phyloP scores from a whole-genome alignment of 441 rosid genomes.

The Pelargonium cotyledonis region DNA sequence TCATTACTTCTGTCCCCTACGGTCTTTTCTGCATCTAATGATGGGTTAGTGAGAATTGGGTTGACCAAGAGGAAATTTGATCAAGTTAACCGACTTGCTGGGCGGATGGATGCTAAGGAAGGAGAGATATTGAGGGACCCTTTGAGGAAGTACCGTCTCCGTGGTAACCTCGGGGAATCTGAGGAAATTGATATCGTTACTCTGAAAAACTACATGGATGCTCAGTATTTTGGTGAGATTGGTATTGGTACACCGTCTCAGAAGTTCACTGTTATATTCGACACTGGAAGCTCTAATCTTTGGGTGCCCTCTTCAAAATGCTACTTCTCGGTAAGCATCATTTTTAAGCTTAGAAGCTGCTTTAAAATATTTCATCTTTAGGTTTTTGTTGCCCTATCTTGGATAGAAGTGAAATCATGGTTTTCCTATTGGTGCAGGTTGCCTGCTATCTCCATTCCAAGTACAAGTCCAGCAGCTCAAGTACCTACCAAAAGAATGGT shows the following conservation, averaged over 20 bases:
- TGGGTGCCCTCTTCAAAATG: slow-evolving; percentile 66
- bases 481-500: slow-evolving; percentile 58
- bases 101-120: slow-evolving; percentile 4
- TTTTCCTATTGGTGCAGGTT: slow-evolving; percentile 35
- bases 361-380: background rate
- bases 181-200: slow-evolving; percentile 3
- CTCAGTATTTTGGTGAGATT: slow-evolving; percentile 44
- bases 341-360: background rate
- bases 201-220: slow-evolving; percentile 5
- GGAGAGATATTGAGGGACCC: slow-evolving; percentile 13
- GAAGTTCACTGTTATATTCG: slow-evolving; percentile 59
- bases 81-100: slow-evolving; percentile 9
- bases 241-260: slow-evolving; percentile 63
- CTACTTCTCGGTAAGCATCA: slow-evolving; percentile 44
- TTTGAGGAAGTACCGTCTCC: slow-evolving; percentile 3
- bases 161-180: slow-evolving; percentile 2
- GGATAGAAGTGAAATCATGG: background rate
- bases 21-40: slow-evolving; percentile 6
- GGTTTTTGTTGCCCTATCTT: slow-evolving; percentile 4
- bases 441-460: slow-evolving; percentile 64
- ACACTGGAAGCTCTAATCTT: slow-evolving; percentile 68
- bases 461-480: slow-evolving; percentile 52
- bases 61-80: slow-evolving; percentile 3
- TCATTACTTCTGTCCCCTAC: background rate
- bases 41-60: slow-evolving; percentile 7